Conservation (phyloP, 2,329 filamentous ascomycete genomes). For the Phoma sp. region DNA sequence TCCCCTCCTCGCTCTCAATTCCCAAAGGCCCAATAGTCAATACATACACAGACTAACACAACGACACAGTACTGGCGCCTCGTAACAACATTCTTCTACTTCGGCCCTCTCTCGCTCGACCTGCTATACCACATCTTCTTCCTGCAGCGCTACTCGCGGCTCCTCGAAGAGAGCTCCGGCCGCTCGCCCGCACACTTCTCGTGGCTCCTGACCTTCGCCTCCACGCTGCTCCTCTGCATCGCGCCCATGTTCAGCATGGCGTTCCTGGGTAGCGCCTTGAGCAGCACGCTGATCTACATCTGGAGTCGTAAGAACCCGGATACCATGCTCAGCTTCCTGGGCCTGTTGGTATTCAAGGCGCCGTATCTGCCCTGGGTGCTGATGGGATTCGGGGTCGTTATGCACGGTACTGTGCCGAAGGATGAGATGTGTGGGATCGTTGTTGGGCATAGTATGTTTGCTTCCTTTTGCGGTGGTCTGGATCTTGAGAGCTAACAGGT, state of each 20-base stretch:
- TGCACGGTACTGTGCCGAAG: slow-evolving; percentile 88
- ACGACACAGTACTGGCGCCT: slow-evolving; percentile 89
- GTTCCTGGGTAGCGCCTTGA: slow-evolving; percentile 91
- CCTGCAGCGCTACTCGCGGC: slow-evolving; percentile 91
- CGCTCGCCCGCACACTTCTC: slow-evolving; percentile 91
- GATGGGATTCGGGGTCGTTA: slow-evolving; percentile 88
- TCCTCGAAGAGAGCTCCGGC: slow-evolving; percentile 93
- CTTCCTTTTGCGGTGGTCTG: background rate
- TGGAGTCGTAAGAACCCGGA: slow-evolving; percentile 96
- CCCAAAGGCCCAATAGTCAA: too few relatives aligned
- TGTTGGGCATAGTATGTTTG: slow-evolving; percentile 75
- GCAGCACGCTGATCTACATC: slow-evolving; percentile 94
- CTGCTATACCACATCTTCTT: slow-evolving; percentile 98
- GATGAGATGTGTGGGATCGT: slow-evolving; percentile 96
- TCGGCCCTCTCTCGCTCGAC: slow-evolving; percentile 91
- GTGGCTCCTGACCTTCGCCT: slow-evolving; percentile 89
- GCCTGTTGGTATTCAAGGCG: slow-evolving; percentile 87
- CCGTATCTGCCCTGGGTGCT: slow-evolving; percentile 96
- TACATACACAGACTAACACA: background rate
- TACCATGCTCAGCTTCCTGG: slow-evolving; percentile 83
- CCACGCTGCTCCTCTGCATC: slow-evolving; percentile 76
- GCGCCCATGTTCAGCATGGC: slow-evolving; percentile 89
- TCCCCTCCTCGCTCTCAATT: too few relatives aligned
- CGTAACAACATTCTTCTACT: slow-evolving; percentile 96
- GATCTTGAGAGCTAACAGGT: slow-evolving; percentile 17